phyloP scores from a whole-genome alignment of 148 eudicot species.

The Vaccinium macrocarpon region DNA sequence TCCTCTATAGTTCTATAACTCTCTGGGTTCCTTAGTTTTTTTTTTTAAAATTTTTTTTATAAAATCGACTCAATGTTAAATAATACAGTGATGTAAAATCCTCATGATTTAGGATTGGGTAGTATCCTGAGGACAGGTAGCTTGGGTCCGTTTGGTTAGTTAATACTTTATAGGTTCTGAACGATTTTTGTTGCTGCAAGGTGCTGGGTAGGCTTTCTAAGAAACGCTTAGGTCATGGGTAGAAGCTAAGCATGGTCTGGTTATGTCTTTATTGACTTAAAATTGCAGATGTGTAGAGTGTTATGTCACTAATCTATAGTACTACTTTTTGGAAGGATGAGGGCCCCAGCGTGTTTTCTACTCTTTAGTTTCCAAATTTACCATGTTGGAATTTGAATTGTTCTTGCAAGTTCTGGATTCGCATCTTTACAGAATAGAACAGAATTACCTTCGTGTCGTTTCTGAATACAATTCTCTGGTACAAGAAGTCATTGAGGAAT shows the following conservation, averaged over 20 bases:
- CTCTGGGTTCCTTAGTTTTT: neutral
- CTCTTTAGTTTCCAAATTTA: too few relatives aligned
- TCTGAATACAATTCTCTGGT: too few relatives aligned
- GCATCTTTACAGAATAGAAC: too few relatives aligned
- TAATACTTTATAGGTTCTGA: neutral
- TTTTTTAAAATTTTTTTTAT: neutral
- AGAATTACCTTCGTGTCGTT: too few relatives aligned
- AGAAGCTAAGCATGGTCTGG: neutral
- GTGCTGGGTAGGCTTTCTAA: neutral
- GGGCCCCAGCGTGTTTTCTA: too few relatives aligned
- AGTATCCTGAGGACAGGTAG: constrained; percentile 5
- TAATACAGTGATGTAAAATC: neutral
- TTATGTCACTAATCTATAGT: too few relatives aligned
- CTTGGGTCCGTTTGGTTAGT: constrained; percentile 64
- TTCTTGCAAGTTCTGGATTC: too few relatives aligned
- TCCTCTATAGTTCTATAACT: neutral
- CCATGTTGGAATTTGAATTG: too few relatives aligned
- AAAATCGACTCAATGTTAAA: neutral
- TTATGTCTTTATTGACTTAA: neutral
- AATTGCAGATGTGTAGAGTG: neutral
- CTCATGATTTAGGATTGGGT: neutral
- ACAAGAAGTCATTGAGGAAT: too few relatives aligned
- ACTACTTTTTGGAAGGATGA: too few relatives aligned
- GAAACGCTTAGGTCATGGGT: neutral
- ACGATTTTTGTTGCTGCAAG: neutral